Evolutionary conservation across 225 moss, liverwort and hornwort genomes (phyloP).

Genomic region (Climacium dendroides): DNA sequence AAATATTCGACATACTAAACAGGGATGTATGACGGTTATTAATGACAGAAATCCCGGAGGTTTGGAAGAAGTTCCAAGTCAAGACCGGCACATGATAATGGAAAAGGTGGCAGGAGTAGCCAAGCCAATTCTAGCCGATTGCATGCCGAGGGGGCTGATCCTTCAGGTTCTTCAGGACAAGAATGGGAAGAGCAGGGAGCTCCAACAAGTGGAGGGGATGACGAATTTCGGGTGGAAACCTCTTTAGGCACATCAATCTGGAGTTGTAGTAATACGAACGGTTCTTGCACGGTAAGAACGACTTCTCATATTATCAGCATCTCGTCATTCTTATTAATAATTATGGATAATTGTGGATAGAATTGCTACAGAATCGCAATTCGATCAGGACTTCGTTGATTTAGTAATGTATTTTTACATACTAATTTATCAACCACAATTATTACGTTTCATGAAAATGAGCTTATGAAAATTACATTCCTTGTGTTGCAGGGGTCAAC

Average conservation of each 20-base stretch:
- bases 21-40: not conserved
- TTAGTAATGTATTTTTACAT: not conserved
- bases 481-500: constrained; percentile 10
- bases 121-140: constrained; percentile 8
- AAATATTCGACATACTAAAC: not conserved
- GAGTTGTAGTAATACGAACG: not conserved
- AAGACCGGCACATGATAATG: not conserved
- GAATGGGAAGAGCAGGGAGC: constrained; percentile 8
- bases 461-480: not conserved
- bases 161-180: constrained; percentile 11
- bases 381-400: not conserved
- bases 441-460: not conserved
- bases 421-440: not conserved
- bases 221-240: constrained; percentile 20
- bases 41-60: constrained; percentile 19
- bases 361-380: not conserved
- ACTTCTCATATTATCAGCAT: not conserved
- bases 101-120: constrained; percentile 9
- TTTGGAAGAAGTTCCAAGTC: constrained; percentile 1
- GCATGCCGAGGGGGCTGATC: not conserved
- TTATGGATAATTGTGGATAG: too few relatives aligned
- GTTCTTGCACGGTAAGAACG: constrained; percentile 27
- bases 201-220: not conserved
- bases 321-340: not conserved
- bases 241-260: constrained; percentile 27